Conservation (phyloP, 768 basidiomycete genomes). For the Chlorophyllum brunneum region DNA sequence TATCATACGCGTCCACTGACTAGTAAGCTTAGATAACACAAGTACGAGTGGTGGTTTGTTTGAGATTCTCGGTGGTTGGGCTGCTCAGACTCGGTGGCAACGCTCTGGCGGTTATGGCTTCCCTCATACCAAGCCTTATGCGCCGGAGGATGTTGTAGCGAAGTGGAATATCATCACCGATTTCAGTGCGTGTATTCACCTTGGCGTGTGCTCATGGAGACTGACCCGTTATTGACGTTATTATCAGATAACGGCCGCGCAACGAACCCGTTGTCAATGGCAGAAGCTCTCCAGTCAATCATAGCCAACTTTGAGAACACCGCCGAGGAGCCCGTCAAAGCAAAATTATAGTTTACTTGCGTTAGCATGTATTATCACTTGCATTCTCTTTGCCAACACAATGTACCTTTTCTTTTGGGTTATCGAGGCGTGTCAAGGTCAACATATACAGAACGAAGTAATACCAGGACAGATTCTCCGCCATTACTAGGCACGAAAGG, state of each 20-base stretch:
- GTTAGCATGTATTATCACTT: background rate
- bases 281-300: constrained; percentile 73
- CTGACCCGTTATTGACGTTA: background rate
- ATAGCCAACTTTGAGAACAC: constrained; percentile 52
- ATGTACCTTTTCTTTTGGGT: background rate
- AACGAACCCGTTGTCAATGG: constrained; percentile 71
- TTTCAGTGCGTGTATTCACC: constrained; percentile 55
- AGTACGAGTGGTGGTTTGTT: constrained; percentile 74
- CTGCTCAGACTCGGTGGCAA: constrained; percentile 91
- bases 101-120: constrained; percentile 85
- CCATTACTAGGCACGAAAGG: too few species aligned
- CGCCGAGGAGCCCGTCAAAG: constrained; percentile 34
- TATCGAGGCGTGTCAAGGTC: too few species aligned
- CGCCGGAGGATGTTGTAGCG: constrained; percentile 73
- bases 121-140: constrained; percentile 69
- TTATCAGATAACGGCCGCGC: constrained; percentile 70
- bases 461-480: too few species aligned
- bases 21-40: constrained; percentile 50
- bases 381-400: background rate
- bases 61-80: constrained; percentile 90
- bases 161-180: constrained; percentile 84
- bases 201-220: background rate
- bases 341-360: constrained; percentile 43
- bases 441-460: too few species aligned
- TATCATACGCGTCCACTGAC: background rate